Evolutionary conservation across 2,329 filamentous ascomycete genomes (phyloP), one percentile per base, ranked within the genome.

Genomic region (Bertia moriformis): DNA sequence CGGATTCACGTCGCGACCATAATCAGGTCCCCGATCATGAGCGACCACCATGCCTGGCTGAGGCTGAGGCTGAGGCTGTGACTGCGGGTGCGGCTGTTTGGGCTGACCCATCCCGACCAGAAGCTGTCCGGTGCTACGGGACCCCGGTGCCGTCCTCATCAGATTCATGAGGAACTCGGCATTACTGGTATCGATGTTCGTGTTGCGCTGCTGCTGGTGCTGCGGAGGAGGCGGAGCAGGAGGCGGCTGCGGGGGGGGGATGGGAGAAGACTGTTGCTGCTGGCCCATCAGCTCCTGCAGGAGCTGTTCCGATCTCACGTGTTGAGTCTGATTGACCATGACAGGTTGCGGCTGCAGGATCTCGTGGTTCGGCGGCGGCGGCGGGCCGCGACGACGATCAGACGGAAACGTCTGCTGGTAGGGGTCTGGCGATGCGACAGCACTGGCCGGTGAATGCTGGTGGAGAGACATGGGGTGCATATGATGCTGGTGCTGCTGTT

Each of bases 91-190:
- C 44, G 49, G 37, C 45, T 47, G 49, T 19, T 48, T 44, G 10
- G 29, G 41, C 13, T 47, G 51, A 19, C 45, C 45, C 46, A 64
- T 62, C 41, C 69, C 63, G 54, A 73, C 63, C 39, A 71, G 52
- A 37, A 66, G 51, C 41, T 71, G 70, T 39, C 76, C 73, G 22
- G 62, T 61, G 43, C 65, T 59, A 29, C 67, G 66, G 4, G 60
- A 55, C 19, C 75, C 69, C 0, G 67, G 62, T 3, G 58, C 61
- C 27, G 60, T 57, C 47, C 80, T 74, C 83, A 94, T 91, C 19
- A 94, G 67, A 44, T 78, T 83, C 58, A 93, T 83, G 38, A 94
- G 63, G 53, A 91, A 88, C 46, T 93, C 83, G n/a, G 81, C 74
- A 48, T 89, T 83, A 48, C 67, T 73, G 53, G 71, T 78, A 52